phyloP scores from a whole-genome alignment of 495 filamentous ascomycete genomes.

The Aspergillus funiculosus region DNA sequence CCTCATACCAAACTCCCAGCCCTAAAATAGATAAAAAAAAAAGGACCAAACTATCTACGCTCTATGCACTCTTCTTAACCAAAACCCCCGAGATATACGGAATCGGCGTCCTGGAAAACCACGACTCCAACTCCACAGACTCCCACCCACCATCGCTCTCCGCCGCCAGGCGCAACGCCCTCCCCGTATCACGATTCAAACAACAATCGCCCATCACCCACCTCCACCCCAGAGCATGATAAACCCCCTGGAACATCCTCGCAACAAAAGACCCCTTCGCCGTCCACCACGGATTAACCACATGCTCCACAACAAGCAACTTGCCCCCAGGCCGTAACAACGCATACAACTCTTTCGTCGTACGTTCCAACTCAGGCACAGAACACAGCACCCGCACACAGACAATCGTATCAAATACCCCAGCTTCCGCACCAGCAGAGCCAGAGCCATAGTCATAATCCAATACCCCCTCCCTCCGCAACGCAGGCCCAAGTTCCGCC shows the following conservation, averaged over 20 bases:
- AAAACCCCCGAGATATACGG: constrained; percentile 54
- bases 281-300: constrained; percentile 44
- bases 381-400: constrained; percentile 67
- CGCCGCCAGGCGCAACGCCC: constrained; percentile 42
- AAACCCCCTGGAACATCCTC: constrained; percentile 35
- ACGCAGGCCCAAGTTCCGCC: constrained; percentile 30
- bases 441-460: not conserved
- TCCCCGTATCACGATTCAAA: constrained; percentile 51
- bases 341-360: constrained; percentile 53
- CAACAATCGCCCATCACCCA: constrained; percentile 55
- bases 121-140: constrained; percentile 46
- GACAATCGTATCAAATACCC: constrained; percentile 60
- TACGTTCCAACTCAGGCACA: constrained; percentile 55
- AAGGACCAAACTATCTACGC: constrained; percentile 3
- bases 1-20: not conserved
- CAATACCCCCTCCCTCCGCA: constrained; percentile 38
- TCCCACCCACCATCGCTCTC: constrained; percentile 49
- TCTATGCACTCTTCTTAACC: constrained; percentile 33
- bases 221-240: constrained; percentile 33
- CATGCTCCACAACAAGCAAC: constrained; percentile 70
- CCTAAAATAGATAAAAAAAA: constrained; percentile 1
- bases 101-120: constrained; percentile 42
- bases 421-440: constrained; percentile 17
- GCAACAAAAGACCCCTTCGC: constrained; percentile 47
- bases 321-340: constrained; percentile 61